A percentile compares a stretch with the other conserved stretches of the same genome.
Evolutionary conservation across 495 filamentous ascomycete genomes (phyloP).

Genomic region (Penicillium fimorum): DNA sequence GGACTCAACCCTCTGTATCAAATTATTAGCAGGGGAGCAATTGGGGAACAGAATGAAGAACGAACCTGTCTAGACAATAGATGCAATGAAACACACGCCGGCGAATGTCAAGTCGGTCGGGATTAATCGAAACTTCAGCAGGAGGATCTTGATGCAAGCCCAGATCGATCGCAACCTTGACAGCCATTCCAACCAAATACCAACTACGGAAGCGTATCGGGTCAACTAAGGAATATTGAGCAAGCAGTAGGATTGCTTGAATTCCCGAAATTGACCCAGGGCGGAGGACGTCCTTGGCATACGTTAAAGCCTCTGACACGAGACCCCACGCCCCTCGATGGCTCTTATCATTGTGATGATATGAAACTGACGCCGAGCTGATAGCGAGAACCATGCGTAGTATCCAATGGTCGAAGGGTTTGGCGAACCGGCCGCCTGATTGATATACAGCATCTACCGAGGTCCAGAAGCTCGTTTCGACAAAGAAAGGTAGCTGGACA

Average conservation of each 20-base stretch:
- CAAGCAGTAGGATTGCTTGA: slow-evolving; percentile 79
- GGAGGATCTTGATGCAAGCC: slow-evolving; percentile 87
- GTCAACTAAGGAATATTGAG: slow-evolving; percentile 83
- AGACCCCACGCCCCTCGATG: slow-evolving; percentile 65
- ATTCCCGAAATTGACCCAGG: slow-evolving; percentile 80
- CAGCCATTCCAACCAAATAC: slow-evolving; percentile 85
- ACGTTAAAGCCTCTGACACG: slow-evolving; percentile 65
- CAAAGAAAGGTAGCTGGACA: slow-evolving; percentile 73
- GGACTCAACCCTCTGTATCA: slow-evolving; percentile 70
- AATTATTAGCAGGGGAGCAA: slow-evolving; percentile 8
- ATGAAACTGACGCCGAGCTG: slow-evolving; percentile 68
- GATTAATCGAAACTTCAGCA: slow-evolving; percentile 57
- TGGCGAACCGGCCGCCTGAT: slow-evolving; percentile 56
- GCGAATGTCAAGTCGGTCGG: slow-evolving; percentile 67
- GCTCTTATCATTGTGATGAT: slow-evolving; percentile 58
- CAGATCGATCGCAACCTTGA: slow-evolving; percentile 78
- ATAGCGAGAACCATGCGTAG: slow-evolving; percentile 88
- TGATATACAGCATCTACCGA: slow-evolving; percentile 79
- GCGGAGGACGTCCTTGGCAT: slow-evolving; percentile 75
- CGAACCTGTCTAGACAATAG: slow-evolving; percentile 80
- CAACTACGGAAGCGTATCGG: slow-evolving; percentile 87
- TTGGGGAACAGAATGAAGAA: not conserved
- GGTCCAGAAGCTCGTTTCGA: slow-evolving; percentile 69
- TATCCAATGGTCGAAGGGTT: slow-evolving; percentile 76
- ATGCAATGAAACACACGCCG: slow-evolving; percentile 82